Evolutionary conservation across 805 yeast genomes (phyloP).

Genomic region (Pichia phayaonensis): DNA sequence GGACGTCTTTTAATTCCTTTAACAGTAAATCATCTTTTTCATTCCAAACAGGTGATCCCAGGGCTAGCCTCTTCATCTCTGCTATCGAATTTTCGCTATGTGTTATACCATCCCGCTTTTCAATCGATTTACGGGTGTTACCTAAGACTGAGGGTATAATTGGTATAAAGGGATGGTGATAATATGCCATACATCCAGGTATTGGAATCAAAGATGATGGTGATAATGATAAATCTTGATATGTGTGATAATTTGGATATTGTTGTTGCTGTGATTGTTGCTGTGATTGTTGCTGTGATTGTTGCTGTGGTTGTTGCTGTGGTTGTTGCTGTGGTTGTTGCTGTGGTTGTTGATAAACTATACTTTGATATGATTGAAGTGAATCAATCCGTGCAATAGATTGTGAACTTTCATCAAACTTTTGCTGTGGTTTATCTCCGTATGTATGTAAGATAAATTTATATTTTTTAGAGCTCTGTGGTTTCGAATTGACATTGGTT

Average conservation of each 20-base stretch:
- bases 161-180: conserved; percentile 6
- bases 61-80: conserved; percentile 1
- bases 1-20: conserved; percentile 70
- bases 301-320: no score
- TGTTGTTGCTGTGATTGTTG: neutral
- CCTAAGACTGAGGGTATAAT: conserved; percentile 6
- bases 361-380: neutral
- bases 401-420: neutral
- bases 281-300: no score
- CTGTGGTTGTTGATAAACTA: neutral
- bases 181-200: conserved; percentile 9
- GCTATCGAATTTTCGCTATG: neutral
- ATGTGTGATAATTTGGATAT: neutral
- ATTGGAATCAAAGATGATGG: conserved; percentile 1
- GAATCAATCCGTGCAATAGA: neutral
- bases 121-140: neutral
- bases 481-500: neutral
- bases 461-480: neutral
- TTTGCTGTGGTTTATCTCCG: neutral
- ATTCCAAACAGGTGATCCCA: conserved; percentile 50
- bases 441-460: neutral
- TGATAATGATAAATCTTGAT: neutral
- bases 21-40: conserved; percentile 66
- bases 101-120: neutral
- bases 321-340: no score